These are phyloP conservation scores for Verticillium dahliae DNA, from an alignment of 2,329 filamentous ascomycete species.

Conservation along the genomic window DNA sequence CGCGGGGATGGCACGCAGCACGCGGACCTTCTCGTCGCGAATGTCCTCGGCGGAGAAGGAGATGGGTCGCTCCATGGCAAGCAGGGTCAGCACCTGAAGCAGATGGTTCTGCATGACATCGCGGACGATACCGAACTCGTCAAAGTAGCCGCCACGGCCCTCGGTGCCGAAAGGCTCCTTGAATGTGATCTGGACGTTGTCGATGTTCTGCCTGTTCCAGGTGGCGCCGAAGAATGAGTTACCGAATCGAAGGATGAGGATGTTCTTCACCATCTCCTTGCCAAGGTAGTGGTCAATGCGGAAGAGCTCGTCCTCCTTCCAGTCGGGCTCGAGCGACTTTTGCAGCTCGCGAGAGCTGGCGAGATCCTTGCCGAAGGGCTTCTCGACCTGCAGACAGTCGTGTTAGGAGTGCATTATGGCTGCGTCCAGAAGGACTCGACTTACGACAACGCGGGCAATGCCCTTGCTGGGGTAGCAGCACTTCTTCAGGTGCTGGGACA, in stretches of 20 bases:
- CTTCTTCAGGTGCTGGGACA: conserved; percentile 93
- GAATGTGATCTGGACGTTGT: conserved; percentile 98
- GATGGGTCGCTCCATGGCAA: conserved; percentile 97
- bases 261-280: conserved; percentile 99
- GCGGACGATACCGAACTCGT: conserved; percentile 98
- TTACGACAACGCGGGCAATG: conserved; percentile 87
- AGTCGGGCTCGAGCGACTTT: conserved; percentile 90
- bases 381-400: conserved; percentile 67
- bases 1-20: conserved; percentile 83
- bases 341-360: conserved; percentile 90
- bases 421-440: conserved; percentile 21
- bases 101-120: conserved; percentile 99
- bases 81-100: conserved; percentile 88
- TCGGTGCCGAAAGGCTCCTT: conserved; percentile 99
- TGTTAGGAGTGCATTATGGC: conserved; percentile 1
- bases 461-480: conserved; percentile 92
- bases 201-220: conserved; percentile 99
- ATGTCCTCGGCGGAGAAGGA: conserved; percentile 98
- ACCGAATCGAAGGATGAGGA: conserved; percentile 93
- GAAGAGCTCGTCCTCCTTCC: conserved; percentile 98
- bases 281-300: conserved; percentile 99
- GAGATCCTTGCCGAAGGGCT: conserved; percentile 97
- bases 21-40: conserved; percentile 96
- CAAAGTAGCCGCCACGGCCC: conserved; percentile 96
- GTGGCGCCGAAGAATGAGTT: conserved; percentile 98